These are phyloP conservation scores for Psidium friedrichsthalianum DNA, from an alignment of 345 rosid genomes.

Conservation along the genomic window DNA sequence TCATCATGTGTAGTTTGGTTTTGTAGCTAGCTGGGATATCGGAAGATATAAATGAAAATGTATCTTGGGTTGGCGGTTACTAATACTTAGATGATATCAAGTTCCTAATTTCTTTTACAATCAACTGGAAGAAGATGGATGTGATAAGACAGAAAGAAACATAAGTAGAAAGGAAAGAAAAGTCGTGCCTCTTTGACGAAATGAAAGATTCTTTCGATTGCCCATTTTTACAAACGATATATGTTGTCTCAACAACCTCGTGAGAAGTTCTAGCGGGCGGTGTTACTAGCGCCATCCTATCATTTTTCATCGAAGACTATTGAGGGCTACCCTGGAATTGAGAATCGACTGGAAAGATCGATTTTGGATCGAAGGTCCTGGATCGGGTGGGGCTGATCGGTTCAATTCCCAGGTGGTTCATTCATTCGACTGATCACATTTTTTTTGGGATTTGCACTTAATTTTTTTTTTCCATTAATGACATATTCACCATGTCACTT, in stretches of 20 bases:
- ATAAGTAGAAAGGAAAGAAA: not conserved
- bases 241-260: not conserved
- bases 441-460: too few relatives aligned
- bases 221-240: not conserved
- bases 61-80: too few relatives aligned
- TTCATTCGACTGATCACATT: too few relatives aligned
- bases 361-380: too few relatives aligned
- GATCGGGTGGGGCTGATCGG: too few relatives aligned
- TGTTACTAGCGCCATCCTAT: not conserved
- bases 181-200: not conserved
- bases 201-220: not conserved
- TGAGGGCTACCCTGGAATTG: too few relatives aligned
- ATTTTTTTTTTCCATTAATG: too few relatives aligned
- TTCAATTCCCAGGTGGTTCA: too few relatives aligned
- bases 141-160: not conserved
- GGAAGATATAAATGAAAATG: not conserved
- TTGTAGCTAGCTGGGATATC: not conserved
- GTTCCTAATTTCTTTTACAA: not conserved
- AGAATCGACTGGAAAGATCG: too few relatives aligned
- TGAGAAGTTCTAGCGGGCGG: not conserved
- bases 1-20: not conserved
- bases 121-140: not conserved
- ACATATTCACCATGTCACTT: too few relatives aligned
- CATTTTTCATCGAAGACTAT: too few relatives aligned
- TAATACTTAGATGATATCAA: not conserved